Conservation (phyloP, 1,284 basidiomycete genomes). For the Ganoderma resinaceum region DNA sequence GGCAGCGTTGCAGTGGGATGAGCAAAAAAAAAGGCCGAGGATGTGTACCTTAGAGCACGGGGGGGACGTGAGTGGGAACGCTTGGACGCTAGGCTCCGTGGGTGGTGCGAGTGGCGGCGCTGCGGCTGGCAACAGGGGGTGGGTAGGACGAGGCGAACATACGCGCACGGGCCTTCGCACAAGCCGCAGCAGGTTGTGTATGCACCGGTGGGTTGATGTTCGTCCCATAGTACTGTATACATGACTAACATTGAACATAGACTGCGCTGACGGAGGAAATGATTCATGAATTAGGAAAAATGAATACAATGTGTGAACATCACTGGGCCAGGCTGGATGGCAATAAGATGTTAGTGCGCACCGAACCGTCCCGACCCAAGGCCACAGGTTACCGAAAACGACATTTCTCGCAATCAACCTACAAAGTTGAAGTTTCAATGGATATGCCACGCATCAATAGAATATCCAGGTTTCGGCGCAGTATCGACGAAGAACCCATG, state of each 20-base stretch:
- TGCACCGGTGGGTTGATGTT: not conserved
- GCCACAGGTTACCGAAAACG: not conserved
- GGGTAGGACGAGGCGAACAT: not conserved
- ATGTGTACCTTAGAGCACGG: not conserved
- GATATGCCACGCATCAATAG: not conserved
- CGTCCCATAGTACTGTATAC: not conserved
- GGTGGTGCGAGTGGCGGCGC: constrained; percentile 6
- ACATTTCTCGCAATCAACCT: not conserved
- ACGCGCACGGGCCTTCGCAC: not conserved
- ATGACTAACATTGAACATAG: constrained; percentile 5
- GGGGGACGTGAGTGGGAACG: not conserved
- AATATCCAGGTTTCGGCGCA: constrained; percentile 16
- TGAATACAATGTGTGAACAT: constrained; percentile 1
- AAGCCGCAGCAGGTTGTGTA: not conserved
- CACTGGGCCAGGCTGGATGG: not conserved
- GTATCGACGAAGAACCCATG: constrained; percentile 24
- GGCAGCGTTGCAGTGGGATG: not conserved
- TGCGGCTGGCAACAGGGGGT: constrained; percentile 1
- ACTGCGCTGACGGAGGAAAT: constrained; percentile 1
- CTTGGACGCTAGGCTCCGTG: not conserved
- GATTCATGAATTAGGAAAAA: not conserved
- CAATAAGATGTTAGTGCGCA: not conserved
- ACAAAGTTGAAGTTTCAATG: not conserved
- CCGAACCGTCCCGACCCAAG: not conserved
- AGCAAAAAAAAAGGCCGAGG: not conserved